phyloP scores from a whole-genome alignment of 176 grass and related monocot species.

The Phoenix dactylifera region DNA sequence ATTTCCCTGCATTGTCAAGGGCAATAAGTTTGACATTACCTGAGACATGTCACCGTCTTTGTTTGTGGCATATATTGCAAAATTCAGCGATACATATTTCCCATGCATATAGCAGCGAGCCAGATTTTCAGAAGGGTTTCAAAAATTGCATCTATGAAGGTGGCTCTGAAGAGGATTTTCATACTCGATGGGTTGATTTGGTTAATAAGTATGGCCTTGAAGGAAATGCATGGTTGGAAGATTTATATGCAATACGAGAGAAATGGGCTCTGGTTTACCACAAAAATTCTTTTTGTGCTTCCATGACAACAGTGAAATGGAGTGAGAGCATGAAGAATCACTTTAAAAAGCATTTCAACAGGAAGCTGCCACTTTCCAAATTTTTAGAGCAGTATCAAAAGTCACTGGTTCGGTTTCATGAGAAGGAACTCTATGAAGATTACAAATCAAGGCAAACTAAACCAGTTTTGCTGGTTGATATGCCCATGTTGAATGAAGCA shows the following conservation, averaged over 20 bases:
- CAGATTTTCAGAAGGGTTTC: neutral
- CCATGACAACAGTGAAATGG: neutral
- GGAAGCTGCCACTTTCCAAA: neutral
- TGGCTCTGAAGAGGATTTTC: neutral
- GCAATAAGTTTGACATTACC: no score
- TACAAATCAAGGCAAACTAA: neutral
- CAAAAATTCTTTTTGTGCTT: neutral
- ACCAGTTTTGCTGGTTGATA: no score
- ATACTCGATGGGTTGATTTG: neutral
- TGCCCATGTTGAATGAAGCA: neutral
- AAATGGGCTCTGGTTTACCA: neutral
- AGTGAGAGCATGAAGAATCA: slow-evolving; percentile 2
- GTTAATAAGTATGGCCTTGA: neutral
- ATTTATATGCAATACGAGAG: neutral
- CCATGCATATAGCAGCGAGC: no score
- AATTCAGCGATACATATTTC: no score
- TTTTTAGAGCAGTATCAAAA: slow-evolving; percentile 3
- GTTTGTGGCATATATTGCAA: no score
- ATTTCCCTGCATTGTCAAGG: no score
- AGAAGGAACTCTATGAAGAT: slow-evolving; percentile 9
- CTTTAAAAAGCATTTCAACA: neutral
- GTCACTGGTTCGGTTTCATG: neutral
- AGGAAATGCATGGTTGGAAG: neutral
- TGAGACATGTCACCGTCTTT: no score
- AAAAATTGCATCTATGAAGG: slow-evolving; percentile 6